These are phyloP conservation scores for Rhodotorula sp. DNA, from an alignment of 1,284 basidiomycete genomes.

Conservation along the genomic window DNA sequence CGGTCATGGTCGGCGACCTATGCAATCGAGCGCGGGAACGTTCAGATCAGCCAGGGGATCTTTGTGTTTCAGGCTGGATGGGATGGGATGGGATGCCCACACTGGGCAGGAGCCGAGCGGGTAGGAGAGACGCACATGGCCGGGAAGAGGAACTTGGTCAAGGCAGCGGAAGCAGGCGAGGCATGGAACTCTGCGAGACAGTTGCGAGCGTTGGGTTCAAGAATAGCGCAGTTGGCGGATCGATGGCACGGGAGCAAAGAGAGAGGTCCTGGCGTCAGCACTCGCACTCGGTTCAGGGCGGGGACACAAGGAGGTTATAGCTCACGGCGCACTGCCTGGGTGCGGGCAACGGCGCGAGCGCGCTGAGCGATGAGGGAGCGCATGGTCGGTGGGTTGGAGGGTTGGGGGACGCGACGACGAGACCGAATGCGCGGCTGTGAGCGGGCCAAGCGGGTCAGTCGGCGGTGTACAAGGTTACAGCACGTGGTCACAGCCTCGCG, in stretches of 20 bases:
- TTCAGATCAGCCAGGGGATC: conserved; percentile 65
- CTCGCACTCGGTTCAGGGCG: not conserved
- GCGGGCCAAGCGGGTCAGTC: not conserved
- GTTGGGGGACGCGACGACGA: conserved; percentile 7
- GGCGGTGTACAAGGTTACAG: too few relatives aligned
- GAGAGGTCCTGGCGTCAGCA: not conserved
- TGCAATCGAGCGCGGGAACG: conserved; percentile 86
- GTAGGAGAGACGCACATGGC: conserved; percentile 63
- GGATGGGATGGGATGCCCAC: not conserved
- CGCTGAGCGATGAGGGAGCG: conserved; percentile 32
- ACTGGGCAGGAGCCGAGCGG: too few relatives aligned
- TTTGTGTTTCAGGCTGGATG: conserved; percentile 48
- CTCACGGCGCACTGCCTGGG: conserved; percentile 23
- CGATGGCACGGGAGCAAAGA: not conserved
- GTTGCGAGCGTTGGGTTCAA: not conserved
- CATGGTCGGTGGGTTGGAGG: conserved; percentile 5
- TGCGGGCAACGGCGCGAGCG: conserved; percentile 24
- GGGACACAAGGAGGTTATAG: not conserved
- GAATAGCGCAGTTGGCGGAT: not conserved
- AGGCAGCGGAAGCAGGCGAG: conserved; percentile 71
- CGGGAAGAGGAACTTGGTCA: conserved; percentile 92
- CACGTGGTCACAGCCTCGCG: too few relatives aligned
- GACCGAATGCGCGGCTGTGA: conserved; percentile 1
- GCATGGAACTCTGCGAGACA: conserved; percentile 67
- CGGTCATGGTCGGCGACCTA: conserved; percentile 99